phyloP scores from a whole-genome alignment of 1,284 basidiomycete genomes.

The Microbotryum lychnidis-dioicae region DNA sequence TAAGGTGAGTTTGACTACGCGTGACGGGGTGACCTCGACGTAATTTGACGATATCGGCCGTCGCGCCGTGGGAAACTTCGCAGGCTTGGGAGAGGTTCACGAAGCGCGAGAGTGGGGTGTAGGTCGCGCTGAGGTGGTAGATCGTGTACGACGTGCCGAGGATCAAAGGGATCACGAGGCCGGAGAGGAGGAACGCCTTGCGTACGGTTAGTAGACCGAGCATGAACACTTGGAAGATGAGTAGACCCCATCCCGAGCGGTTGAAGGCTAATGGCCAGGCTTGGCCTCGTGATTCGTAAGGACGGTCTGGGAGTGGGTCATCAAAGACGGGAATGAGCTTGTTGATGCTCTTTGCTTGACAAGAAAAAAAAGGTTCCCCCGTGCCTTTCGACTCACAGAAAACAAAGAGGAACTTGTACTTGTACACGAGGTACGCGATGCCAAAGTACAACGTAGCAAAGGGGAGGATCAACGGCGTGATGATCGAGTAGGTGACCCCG shows the following conservation, averaged over 20 bases:
- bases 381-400: constrained; percentile 23
- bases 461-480: constrained; percentile 84
- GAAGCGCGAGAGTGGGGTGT: constrained; percentile 69
- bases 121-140: constrained; percentile 51
- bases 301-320: constrained; percentile 39
- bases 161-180: constrained; percentile 69
- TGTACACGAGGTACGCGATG: constrained; percentile 81
- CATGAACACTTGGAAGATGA: constrained; percentile 71
- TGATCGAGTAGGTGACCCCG: constrained; percentile 87
- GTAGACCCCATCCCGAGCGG: constrained; percentile 38
- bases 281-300: constrained; percentile 84
- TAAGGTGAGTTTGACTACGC: constrained; percentile 79
- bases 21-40: constrained; percentile 71
- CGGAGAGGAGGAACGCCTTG: constrained; percentile 65
- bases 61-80: constrained; percentile 77
- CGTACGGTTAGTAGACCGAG: constrained; percentile 66
- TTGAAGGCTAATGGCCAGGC: constrained; percentile 63
- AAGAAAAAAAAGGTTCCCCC: not conserved
- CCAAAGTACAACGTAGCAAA: constrained; percentile 96
- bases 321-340: not conserved
- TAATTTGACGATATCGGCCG: constrained; percentile 60
- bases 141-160: constrained; percentile 68
- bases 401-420: constrained; percentile 44
- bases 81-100: constrained; percentile 76
- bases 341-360: not conserved